phyloP scores from a whole-genome alignment of 192 early-diverging fungal genomes.

The Podila verticillata region DNA sequence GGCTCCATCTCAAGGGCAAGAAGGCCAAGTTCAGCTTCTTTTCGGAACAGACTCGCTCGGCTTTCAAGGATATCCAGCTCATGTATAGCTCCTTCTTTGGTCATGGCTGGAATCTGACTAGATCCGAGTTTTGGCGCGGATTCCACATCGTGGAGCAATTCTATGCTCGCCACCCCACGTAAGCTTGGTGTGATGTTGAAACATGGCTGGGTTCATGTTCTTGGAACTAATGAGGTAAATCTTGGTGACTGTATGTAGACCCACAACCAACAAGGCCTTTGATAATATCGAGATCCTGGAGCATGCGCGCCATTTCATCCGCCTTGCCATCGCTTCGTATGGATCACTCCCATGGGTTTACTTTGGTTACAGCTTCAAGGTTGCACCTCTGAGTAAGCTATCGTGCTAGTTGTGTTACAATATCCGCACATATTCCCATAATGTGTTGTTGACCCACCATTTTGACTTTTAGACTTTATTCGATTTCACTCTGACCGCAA shows the following conservation, averaged over 20 bases:
- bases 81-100: conserved; percentile 56
- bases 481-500: conserved; percentile 53
- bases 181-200: conserved; percentile 11
- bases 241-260: conserved; percentile 9
- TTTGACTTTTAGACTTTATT: conserved; percentile 39
- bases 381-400: conserved; percentile 40
- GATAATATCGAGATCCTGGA: conserved; percentile 46
- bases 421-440: neutral
- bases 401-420: too few relatives aligned
- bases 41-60: conserved; percentile 49
- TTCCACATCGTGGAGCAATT: conserved; percentile 52
- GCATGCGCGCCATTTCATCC: conserved; percentile 46
- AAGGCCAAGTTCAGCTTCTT: conserved; percentile 36
- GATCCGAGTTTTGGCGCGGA: conserved; percentile 49
- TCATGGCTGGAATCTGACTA: conserved; percentile 50
- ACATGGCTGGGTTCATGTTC: neutral
- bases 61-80: conserved; percentile 52
- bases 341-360: conserved; percentile 46
- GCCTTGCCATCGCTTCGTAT: conserved; percentile 54
- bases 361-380: conserved; percentile 50
- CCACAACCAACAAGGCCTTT: conserved; percentile 33
- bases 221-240: too few relatives aligned
- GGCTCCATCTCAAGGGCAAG: conserved; percentile 16
- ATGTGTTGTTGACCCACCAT: neutral
- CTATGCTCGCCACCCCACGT: conserved; percentile 48